A percentile compares a stretch with the other conserved stretches of the same genome.
Conservation (phyloP, 2,329 filamentous ascomycete species). For the Xylariaceae sp. region DNA sequence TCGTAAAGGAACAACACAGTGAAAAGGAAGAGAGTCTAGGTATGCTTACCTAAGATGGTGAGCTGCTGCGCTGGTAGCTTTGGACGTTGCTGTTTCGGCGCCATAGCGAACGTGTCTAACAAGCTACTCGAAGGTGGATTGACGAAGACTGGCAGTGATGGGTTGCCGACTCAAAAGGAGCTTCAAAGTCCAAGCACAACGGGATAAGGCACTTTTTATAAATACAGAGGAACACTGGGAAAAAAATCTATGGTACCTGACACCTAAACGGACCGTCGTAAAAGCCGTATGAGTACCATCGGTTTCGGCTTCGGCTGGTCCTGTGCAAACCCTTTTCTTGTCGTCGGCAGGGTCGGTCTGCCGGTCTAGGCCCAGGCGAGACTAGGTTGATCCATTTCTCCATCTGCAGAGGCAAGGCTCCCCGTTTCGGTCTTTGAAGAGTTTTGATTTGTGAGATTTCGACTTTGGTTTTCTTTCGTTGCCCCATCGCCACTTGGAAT, state of each 20-base stretch:
- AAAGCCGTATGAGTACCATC: neutral
- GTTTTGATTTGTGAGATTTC: constrained; percentile 25
- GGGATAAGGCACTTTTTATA: neutral
- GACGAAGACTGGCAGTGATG: neutral
- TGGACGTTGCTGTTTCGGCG: constrained; percentile 44
- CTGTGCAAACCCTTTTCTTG: no score
- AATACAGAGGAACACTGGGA: neutral
- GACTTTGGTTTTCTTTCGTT: no score
- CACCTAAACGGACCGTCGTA: neutral
- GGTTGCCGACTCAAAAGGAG: neutral
- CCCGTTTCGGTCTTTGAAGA: neutral
- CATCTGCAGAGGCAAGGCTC: constrained; percentile 17
- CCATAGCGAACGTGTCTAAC: constrained; percentile 24
- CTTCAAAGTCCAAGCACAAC: neutral
- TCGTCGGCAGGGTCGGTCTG: constrained; percentile 1
- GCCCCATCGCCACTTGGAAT: neutral
- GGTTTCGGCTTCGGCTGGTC: no score
- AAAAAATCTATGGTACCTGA: neutral
- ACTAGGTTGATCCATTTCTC: constrained; percentile 13
- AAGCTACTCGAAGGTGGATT: neutral
- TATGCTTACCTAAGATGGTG: constrained; percentile 72
- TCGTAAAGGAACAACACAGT: neutral
- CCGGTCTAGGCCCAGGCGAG: constrained; percentile 15
- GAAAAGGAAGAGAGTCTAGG: constrained; percentile 12
- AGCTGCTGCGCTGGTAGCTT: constrained; percentile 80